Base-by-base conservation (phyloP, 225 moss, liverwort and hornwort species). In the Pseudisothecium myosuroides region DNA sequence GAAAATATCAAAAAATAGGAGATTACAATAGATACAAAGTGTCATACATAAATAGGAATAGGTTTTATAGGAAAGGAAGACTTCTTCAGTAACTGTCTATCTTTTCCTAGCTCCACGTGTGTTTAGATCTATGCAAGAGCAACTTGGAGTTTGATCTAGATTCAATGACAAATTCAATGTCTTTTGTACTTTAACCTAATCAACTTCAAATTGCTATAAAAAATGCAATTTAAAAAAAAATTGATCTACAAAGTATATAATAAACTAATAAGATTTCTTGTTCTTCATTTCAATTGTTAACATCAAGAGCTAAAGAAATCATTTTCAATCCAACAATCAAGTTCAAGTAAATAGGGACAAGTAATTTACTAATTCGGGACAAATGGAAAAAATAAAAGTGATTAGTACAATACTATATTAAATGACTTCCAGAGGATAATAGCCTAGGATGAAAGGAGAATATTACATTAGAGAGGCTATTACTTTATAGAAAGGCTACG, bases 241-340 rank as follows among this genome's bases (percentile, higher is more conserved):
- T 12, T 12, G 0, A 31, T 21, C 7, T n/a, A 8, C 37, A 6
- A 37, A 11, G 5, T 37, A 0, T 3, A 24, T 39, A 14, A 8
- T 24, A 24, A 39, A 3, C 8, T 39, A 39, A n/a, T n/a, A n/a
- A n/a, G 8, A 39, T 4, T n/a, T n/a, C 7, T 24, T 69, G 2
- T 69, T 4, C 4, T 69, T 69, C 8, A 39, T 14, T 69, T 24
- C 39, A 39, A 3, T 39, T 13, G 6, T 39, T n/a, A n/a, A n/a
- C 13, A 7, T 23, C 13, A 22, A 66, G 22, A 68, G 15, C 7
- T n/a, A n/a, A 68, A n/a, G 6, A 67, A 68, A 68, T 9, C 7
- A 68, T n/a, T 13, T n/a, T n/a, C 12, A 68, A 23, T 0, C 4
- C 13, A 12, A 63, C n/a, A 22, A 68, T 23, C 4, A 39, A 3